Evolutionary conservation across 2,329 filamentous ascomycete genomes (phyloP), one percentile per base, ranked within the genome.

Genomic region (Paramyrothecium roridum): DNA sequence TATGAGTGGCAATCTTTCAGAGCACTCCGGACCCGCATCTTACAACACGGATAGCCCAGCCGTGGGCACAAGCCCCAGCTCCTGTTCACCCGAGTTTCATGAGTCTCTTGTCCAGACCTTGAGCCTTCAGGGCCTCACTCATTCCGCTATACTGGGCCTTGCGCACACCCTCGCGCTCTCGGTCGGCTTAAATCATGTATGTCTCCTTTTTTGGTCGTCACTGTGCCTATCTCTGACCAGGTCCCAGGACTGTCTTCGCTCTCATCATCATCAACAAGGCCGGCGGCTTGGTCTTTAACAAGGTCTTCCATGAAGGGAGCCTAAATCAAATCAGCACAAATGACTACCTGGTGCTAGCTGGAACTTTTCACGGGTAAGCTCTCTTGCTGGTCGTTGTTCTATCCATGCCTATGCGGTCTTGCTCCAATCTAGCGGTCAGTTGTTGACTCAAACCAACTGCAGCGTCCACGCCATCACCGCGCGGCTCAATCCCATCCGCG

Each of bases 251-350:
- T 62, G 89, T 99, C 72, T 95, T 96, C 74, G 87, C 93, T 56
- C 88, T 99, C 69, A 92, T 98, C 72, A 89, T 99, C 72, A 96
- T 99, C 80, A 98, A 97, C 81, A 99, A 99, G 82, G 93, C 95
- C 61, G 95, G 93, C 57, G 95, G 95, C 65, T 83, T 99, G 53
- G 88, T 99, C 74, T 99, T 96, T 80, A 93, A 98, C 76, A 91
- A 92, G 65, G 90, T 91, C 68, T 98, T 99, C 73, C 87, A 93
- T 66, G 86, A 93, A 47, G 89, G 86, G 57, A 90, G 84, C 48
- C 83, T 99, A 57, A 90, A 90, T 72, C 91, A 93, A 71, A 87
- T 99, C 64, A 90, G 85, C 63, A 93, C 91, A 64, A 99, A 99
- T 72, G 95, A 99, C 80, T 96, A 96, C 70, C 88, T 99, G 33